phyloP scores from a whole-genome alignment of 495 filamentous ascomycete genomes.

The Penicillium parvum region DNA sequence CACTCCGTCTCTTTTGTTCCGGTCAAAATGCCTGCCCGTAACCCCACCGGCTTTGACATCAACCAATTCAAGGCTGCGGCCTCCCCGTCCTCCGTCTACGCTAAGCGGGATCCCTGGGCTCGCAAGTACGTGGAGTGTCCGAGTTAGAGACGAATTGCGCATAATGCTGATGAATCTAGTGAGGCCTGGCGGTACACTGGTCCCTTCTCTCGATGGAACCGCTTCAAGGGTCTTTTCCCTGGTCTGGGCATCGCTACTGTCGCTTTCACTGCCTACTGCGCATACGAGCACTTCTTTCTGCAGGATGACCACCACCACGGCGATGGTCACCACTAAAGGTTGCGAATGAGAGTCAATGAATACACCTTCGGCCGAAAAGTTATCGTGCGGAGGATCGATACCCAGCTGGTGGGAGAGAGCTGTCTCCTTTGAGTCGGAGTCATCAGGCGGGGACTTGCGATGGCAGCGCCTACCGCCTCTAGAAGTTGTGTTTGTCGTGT shows the following conservation, averaged over 20 bases:
- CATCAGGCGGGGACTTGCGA: conserved; percentile 10
- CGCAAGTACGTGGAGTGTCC: conserved; percentile 51
- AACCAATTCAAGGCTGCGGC: conserved; percentile 65
- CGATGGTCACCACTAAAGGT: conserved; percentile 41
- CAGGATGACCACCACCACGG: conserved; percentile 68
- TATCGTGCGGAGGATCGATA: conserved; percentile 27
- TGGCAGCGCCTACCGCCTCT: conserved; percentile 6
- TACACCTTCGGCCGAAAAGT: conserved; percentile 9
- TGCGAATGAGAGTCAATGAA: conserved; percentile 6
- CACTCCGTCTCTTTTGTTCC: conserved; percentile 8
- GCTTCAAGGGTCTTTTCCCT: conserved; percentile 80
- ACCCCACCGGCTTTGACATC: conserved; percentile 83
- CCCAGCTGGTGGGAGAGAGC: conserved; percentile 19
- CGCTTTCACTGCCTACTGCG: conserved; percentile 84
- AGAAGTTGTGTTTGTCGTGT: conserved; percentile 9
- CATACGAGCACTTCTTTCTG: conserved; percentile 81
- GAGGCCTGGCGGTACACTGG: conserved; percentile 94
- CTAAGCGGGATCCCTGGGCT: conserved; percentile 82
- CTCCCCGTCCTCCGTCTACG: conserved; percentile 49
- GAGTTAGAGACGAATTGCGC: not conserved
- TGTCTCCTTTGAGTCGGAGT: conserved; percentile 13
- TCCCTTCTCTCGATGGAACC: conserved; percentile 80
- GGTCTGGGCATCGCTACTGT: conserved; percentile 88
- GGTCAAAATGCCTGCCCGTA: conserved; percentile 49
- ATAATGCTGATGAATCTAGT: conserved; percentile 42